phyloP scores from a whole-genome alignment of 1,284 basidiomycete species.

The Ustilago nuda region DNA sequence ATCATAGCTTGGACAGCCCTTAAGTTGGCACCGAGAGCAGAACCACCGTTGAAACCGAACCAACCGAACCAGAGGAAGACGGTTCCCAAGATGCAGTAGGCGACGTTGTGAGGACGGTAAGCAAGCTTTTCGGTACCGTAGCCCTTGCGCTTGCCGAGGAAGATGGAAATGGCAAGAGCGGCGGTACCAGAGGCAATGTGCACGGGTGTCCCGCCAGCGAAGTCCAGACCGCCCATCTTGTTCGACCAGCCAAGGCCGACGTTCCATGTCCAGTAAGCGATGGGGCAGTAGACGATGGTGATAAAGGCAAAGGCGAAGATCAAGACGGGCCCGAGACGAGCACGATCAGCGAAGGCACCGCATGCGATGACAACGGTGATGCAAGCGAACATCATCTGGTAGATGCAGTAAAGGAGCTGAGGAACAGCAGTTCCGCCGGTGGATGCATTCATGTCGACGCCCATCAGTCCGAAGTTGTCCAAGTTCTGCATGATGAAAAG shows the following conservation, averaged over 20 bases:
- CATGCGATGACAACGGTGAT: conserved; percentile 79
- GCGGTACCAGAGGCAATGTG: conserved; percentile 70
- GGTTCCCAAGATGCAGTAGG: conserved; percentile 70
- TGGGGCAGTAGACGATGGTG: conserved; percentile 82
- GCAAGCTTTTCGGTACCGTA: conserved; percentile 70
- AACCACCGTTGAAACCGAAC: conserved; percentile 70
- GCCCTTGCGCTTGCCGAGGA: conserved; percentile 70
- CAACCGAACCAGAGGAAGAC: conserved; percentile 71
- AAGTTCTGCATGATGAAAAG: conserved; percentile 69
- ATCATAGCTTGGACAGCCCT: conserved; percentile 70
- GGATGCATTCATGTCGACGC: conserved; percentile 82
- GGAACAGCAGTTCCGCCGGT: conserved; percentile 73
- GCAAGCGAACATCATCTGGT: conserved; percentile 86
- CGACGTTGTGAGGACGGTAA: conserved; percentile 70
- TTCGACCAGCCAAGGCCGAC: conserved; percentile 64
- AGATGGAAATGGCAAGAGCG: conserved; percentile 67
- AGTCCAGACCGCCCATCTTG: conserved; percentile 70
- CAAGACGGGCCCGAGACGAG: conserved; percentile 84
- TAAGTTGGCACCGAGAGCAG: conserved; percentile 70
- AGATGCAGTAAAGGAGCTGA: conserved; percentile 85
- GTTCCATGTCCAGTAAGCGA: conserved; percentile 69
- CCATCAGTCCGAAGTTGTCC: conserved; percentile 83
- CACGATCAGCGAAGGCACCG: conserved; percentile 92
- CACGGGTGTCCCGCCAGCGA: conserved; percentile 71
- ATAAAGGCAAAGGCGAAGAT: conserved; percentile 89